Evolutionary conservation across 495 filamentous ascomycete species (phyloP).

Genomic region (Pyrenula aspistea): DNA sequence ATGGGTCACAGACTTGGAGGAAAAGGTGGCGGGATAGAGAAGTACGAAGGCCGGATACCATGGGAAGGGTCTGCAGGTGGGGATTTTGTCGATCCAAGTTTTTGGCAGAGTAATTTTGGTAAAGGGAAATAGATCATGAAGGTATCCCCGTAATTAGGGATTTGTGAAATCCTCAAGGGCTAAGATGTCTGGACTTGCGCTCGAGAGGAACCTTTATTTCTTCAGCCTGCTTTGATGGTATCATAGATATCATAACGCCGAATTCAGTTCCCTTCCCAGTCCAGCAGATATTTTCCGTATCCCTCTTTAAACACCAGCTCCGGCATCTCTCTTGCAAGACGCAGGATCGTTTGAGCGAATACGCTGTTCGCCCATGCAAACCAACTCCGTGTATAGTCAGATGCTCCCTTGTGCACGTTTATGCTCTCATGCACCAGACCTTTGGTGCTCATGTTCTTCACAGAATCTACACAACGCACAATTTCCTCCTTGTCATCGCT

Average conservation of each 20-base stretch:
- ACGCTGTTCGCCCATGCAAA: slow-evolving; percentile 98
- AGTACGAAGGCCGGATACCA: background rate
- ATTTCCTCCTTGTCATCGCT: slow-evolving; percentile 84
- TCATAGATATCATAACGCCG: background rate
- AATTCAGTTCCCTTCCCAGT: background rate
- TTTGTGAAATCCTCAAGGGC: too few relatives aligned
- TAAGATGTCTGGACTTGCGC: too few relatives aligned
- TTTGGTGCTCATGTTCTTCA: slow-evolving; percentile 57
- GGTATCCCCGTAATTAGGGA: too few relatives aligned
- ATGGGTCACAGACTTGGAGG: slow-evolving; percentile 35
- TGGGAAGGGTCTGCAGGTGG: background rate
- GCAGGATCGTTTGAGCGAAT: slow-evolving; percentile 85
- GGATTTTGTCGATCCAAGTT: too few relatives aligned
- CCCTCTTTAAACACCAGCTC: slow-evolving; percentile 70
- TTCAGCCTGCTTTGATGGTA: too few relatives aligned
- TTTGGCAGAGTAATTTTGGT: too few relatives aligned
- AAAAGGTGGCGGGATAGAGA: background rate
- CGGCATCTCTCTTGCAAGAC: slow-evolving; percentile 76
- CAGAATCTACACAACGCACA: slow-evolving; percentile 50
- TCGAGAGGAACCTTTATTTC: too few relatives aligned
- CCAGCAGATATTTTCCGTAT: background rate
- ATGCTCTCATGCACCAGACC: slow-evolving; percentile 90
- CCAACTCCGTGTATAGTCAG: slow-evolving; percentile 79
- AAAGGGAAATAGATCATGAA: too few relatives aligned
- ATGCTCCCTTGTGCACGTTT: slow-evolving; percentile 55